phyloP scores from a whole-genome alignment of 2,329 filamentous ascomycete genomes.

The Samsoniella hepiali region DNA sequence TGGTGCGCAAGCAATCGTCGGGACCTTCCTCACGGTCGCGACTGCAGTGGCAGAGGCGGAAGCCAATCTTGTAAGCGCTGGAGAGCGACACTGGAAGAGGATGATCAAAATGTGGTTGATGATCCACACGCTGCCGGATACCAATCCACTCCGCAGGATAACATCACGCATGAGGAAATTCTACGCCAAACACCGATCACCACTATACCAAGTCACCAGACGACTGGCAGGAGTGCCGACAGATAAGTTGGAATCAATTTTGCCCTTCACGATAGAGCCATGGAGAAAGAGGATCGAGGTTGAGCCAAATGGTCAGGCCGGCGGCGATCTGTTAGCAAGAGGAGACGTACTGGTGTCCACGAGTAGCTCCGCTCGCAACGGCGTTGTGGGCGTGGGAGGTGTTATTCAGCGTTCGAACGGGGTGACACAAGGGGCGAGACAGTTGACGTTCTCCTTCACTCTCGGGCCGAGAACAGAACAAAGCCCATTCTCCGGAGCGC shows the following conservation, averaged over 20 bases:
- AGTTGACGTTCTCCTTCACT: no score
- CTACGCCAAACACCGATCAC: conserved; percentile 6
- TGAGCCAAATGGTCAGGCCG: no score
- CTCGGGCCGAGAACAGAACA: no score
- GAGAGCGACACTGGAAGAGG: conserved; percentile 22
- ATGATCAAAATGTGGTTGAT: conserved; percentile 18
- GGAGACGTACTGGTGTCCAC: neutral
- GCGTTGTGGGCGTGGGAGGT: no score
- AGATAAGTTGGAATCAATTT: conserved; percentile 17
- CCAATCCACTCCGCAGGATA: conserved; percentile 11
- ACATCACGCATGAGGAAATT: conserved; percentile 15
- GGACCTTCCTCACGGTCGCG: conserved; percentile 17
- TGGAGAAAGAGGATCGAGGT: conserved; percentile 14
- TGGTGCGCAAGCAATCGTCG: neutral
- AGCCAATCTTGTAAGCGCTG: conserved; percentile 21
- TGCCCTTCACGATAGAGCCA: conserved; percentile 17
- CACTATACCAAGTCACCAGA: conserved; percentile 16
- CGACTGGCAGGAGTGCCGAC: conserved; percentile 3
- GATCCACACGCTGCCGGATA: conserved; percentile 15
- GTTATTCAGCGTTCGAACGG: no score
- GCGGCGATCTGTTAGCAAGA: neutral
- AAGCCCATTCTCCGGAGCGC: no score
- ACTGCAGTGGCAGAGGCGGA: conserved; percentile 24
- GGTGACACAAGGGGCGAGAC: no score
- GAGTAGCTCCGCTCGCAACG: no score